These are phyloP conservation scores for Stachybotrys echinatus DNA, from an alignment of 2,329 filamentous ascomycete genomes.

Conservation along the genomic window DNA sequence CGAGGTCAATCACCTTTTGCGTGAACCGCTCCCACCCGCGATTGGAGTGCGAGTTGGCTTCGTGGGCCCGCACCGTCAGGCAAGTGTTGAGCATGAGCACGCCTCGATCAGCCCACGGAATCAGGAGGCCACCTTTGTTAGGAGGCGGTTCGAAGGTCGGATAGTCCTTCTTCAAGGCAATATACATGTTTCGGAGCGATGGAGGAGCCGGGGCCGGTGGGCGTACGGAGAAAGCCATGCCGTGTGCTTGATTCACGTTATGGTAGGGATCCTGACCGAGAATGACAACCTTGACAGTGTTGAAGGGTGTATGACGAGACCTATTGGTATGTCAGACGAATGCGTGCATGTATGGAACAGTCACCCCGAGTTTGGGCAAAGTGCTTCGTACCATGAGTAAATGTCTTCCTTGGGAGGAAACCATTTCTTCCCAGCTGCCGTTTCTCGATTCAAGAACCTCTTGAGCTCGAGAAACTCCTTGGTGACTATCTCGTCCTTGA, in stretches of 20 bases:
- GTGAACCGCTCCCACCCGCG: constrained; percentile 93
- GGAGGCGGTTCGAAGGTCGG: constrained; percentile 71
- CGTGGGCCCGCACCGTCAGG: constrained; percentile 84
- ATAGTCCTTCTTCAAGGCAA: constrained; percentile 80
- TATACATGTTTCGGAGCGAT: constrained; percentile 92
- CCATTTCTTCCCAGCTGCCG: constrained; percentile 66
- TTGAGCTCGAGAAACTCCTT: constrained; percentile 85
- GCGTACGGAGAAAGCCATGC: constrained; percentile 90
- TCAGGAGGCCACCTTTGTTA: constrained; percentile 75
- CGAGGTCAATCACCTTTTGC: constrained; percentile 82
- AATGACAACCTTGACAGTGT: constrained; percentile 86
- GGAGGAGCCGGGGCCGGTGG: constrained; percentile 84
- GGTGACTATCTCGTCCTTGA: constrained; percentile 79
- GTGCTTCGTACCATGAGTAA: constrained; percentile 79
- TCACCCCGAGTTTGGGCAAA: too few species aligned
- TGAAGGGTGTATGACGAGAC: constrained; percentile 88
- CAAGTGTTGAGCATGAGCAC: constrained; percentile 94
- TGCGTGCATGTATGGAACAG: background rate
- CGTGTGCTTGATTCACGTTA: constrained; percentile 91
- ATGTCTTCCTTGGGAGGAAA: constrained; percentile 87
- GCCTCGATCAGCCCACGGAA: constrained; percentile 88
- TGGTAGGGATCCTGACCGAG: constrained; percentile 97
- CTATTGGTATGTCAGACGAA: constrained; percentile 37
- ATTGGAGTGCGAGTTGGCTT: constrained; percentile 79
- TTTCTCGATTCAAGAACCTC: constrained; percentile 76